Base-by-base conservation (phyloP, 192 early-diverging fungal species). In the Gigaspora rosea region DNA sequence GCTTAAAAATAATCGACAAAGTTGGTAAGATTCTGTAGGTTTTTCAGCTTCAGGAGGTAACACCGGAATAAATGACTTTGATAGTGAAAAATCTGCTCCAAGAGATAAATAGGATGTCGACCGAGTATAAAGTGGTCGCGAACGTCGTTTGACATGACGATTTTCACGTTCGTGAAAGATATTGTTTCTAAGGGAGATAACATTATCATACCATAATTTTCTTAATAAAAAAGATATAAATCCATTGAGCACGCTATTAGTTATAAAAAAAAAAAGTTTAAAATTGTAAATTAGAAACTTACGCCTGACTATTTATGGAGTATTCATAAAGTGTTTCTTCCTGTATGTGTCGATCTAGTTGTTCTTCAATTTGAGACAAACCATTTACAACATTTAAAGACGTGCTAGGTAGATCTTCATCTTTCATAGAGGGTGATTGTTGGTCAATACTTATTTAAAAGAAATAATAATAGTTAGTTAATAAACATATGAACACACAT, bases 1-100 rank as follows among this genome's bases (percentile, higher is more conserved):
- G 58, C 91, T 92, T 79, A 96, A 79, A 48, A 95, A 82, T 27
- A 95, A 77, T 20, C 94, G 82, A 54, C 88, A 84, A 8, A 87
- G 83, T 69, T 91, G 90, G 79, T 88, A 94, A 5, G 85, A 83
- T 33, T 83, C 84, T 54, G 80, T 59, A 1, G 84, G 80, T 64
- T 84, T 80, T 72, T 91, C 86, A 4, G 85, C 65, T 32, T 86
- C 86, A 16, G 77, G 79, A 0, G 91, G 86, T 10, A 84, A 64
- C 2, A 80, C 87, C 8, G 82, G 79, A 22, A 84, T 78, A 51
- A 90, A 88, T n/a, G 86, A 82, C 41, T 87, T 88, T 63, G 82
- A 79, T 63, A 86, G 68, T 33, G 83, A 86, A 57, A 82, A 83
- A 36, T 85, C 84, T 52, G 83, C 83, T 8, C 57, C 72, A 71